phyloP scores from a whole-genome alignment of 2,329 filamentous ascomycete species.

The Fusarium poae region DNA sequence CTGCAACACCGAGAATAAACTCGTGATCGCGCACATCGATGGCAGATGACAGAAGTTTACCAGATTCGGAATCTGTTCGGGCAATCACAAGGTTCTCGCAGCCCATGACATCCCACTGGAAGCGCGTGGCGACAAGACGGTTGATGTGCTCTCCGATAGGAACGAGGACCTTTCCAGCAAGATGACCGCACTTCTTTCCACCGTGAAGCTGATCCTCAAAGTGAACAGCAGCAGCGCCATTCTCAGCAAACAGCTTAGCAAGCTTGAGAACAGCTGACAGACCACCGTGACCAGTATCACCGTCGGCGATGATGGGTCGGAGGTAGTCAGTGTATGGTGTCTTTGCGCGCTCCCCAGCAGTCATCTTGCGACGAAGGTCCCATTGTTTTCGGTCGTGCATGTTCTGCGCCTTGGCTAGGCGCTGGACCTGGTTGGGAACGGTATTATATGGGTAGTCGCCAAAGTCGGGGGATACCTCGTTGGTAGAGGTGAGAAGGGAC shows the following conservation, averaged over 20 bases:
- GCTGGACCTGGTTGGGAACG: conserved; percentile 96
- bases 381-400: conserved; percentile 97
- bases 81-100: conserved; percentile 95
- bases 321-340: conserved; percentile 93
- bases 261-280: conserved; percentile 94
- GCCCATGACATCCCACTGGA: conserved; percentile 99
- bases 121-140: conserved; percentile 88
- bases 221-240: conserved; percentile 94
- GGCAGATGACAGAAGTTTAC: conserved; percentile 87
- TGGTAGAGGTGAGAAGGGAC: conserved; percentile 89
- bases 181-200: conserved; percentile 97
- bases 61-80: conserved; percentile 94
- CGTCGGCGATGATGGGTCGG: conserved; percentile 94
- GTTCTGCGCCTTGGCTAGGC: conserved; percentile 94
- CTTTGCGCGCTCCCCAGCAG: conserved; percentile 75
- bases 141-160: conserved; percentile 97
- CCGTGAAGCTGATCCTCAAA: conserved; percentile 98
- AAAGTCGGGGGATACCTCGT: conserved; percentile 97
- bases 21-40: conserved; percentile 97
- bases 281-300: conserved; percentile 95
- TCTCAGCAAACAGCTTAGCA: conserved; percentile 97
- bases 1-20: conserved; percentile 90
- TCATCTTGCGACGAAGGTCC: conserved; percentile 85
- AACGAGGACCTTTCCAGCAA: conserved; percentile 95
- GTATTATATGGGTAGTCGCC: conserved; percentile 99